These are phyloP conservation scores for Plasmodium yoelii DNA, from an alignment of 169 alveolate species.

Conservation along the genomic window DNA sequence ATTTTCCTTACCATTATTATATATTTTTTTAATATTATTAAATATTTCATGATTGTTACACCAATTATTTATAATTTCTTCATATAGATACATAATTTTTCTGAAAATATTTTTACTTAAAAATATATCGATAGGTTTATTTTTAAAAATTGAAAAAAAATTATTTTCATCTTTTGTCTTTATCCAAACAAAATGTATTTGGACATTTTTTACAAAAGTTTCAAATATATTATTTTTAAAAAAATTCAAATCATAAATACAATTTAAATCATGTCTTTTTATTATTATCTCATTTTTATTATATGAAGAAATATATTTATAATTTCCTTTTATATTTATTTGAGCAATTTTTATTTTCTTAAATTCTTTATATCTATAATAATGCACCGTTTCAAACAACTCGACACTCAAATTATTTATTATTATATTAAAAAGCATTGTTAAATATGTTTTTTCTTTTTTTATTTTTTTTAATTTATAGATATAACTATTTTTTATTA, in stretches of 20 bases:
- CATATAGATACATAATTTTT: conserved; percentile 14
- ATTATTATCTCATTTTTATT: conserved; percentile 9
- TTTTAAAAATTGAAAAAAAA: conserved; percentile 11
- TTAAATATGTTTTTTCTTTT: background rate
- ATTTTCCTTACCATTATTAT: background rate
- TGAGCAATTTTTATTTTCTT: conserved; percentile 18
- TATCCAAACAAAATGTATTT: conserved; percentile 2
- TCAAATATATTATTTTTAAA: conserved; percentile 60
- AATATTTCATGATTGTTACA: background rate
- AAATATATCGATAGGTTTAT: conserved; percentile 13
- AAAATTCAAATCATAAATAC: conserved; percentile 11
- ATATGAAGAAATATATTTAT: conserved; percentile 17
- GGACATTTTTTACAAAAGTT: conserved; percentile 28
- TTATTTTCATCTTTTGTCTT: conserved; percentile 16
- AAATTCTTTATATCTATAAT: conserved; percentile 1
- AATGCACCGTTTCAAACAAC: conserved; percentile 12
- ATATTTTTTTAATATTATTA: background rate
- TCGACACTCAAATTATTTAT: conserved; percentile 17
- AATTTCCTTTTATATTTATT: conserved; percentile 22
- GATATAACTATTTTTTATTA: background rate
- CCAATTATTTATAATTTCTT: conserved; percentile 2
- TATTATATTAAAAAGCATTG: background rate
- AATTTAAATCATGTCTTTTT: conserved; percentile 12
- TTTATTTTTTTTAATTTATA: conserved; percentile 38
- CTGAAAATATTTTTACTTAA: conserved; percentile 36